Evolutionary conservation across 2,329 filamentous ascomycete species (phyloP).

Genomic region (Sclerotinia glacialis): DNA sequence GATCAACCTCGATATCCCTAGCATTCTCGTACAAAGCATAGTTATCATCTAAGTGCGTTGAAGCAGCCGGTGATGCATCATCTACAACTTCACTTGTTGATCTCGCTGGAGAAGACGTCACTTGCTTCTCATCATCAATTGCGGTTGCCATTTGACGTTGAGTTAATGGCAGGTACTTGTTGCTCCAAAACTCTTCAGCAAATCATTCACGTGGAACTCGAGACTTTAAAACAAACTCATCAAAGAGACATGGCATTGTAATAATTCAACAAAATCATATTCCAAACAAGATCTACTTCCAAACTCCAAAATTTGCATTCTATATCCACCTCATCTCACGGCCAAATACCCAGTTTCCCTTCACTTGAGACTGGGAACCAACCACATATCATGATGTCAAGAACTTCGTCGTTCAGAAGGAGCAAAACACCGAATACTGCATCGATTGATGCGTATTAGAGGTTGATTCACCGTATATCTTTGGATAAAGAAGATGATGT

Average conservation of each 20-base stretch:
- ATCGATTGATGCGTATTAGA: background rate
- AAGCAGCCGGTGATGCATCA: constrained; percentile 18
- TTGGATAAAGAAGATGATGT: constrained; percentile 20
- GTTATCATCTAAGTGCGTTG: constrained; percentile 40
- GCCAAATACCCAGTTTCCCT: constrained; percentile 5
- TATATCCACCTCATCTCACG: background rate
- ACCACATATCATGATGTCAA: constrained; percentile 1
- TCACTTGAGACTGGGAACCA: constrained; percentile 9
- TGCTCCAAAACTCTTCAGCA: background rate
- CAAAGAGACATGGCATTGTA: background rate
- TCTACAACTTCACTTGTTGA: constrained; percentile 20
- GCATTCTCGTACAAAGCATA: constrained; percentile 41
- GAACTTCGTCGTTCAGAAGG: background rate
- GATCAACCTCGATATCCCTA: constrained; percentile 34
- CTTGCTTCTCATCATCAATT: constrained; percentile 27
- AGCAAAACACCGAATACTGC: constrained; percentile 8
- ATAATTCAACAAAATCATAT: background rate
- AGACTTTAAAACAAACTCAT: background rate
- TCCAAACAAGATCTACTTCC: background rate
- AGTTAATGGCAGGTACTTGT: background rate
- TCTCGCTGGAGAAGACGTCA: constrained; percentile 13
- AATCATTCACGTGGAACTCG: background rate
- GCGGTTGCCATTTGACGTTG: constrained; percentile 20
- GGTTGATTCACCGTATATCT: background rate
- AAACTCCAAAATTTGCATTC: background rate